A percentile compares a stretch with the other conserved stretches of the same genome.
These are phyloP conservation scores for Nicotiana paniculata DNA, from an alignment of 257 asterid species.

Conservation along the genomic window DNA sequence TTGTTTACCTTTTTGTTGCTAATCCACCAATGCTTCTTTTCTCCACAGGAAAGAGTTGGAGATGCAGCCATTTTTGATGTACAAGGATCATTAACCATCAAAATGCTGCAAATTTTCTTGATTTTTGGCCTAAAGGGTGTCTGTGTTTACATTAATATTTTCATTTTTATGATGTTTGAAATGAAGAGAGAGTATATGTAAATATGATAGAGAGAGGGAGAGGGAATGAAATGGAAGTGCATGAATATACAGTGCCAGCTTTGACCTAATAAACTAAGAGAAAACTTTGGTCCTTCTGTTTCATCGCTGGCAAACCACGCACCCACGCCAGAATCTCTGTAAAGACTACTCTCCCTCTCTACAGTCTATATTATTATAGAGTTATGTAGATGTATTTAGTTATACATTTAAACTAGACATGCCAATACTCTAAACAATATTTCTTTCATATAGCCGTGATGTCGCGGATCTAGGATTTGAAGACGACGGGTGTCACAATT, in stretches of 20 bases:
- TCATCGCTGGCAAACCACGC: conserved; percentile 27
- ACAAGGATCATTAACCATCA: conserved; percentile 30
- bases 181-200: conserved; percentile 15
- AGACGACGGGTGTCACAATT: too few species aligned
- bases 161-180: conserved; percentile 14
- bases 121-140: background rate
- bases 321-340: conserved; percentile 15
- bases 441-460: too few species aligned
- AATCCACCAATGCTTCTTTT: conserved; percentile 75
- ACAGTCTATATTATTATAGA: background rate
- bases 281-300: conserved; percentile 6
- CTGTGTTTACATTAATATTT: conserved; percentile 15
- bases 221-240: background rate
- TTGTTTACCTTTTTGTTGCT: conserved; percentile 46
- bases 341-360: background rate
- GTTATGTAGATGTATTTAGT: background rate
- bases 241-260: conserved; percentile 28
- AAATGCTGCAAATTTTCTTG: background rate
- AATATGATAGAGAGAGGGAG: background rate
- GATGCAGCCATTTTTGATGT: conserved; percentile 44
- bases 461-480: too few species aligned
- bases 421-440: too few species aligned
- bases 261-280: conserved; percentile 5
- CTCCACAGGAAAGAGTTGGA: conserved; percentile 38
- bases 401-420: background rate